Conservation (phyloP, 2,329 filamentous ascomycete species). For the Pseudopyrenochaeta lycopersici region DNA sequence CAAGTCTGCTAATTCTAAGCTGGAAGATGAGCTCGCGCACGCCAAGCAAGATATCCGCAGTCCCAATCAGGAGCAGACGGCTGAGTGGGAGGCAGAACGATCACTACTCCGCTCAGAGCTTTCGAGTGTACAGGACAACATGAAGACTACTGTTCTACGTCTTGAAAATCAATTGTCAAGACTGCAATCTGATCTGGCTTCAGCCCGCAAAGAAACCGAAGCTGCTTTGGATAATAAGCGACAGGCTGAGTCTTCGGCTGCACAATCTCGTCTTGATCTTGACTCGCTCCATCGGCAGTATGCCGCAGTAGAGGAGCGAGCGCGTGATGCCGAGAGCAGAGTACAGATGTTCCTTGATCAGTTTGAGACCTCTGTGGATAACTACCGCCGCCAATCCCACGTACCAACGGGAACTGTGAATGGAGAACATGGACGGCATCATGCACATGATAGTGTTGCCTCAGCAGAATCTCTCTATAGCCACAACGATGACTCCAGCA, state of each 20-base stretch:
- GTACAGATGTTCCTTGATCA: slow-evolving; percentile 93
- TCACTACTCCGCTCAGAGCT: slow-evolving; percentile 73
- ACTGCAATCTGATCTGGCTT: slow-evolving; percentile 74
- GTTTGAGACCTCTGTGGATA: slow-evolving; percentile 92
- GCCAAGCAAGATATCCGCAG: slow-evolving; percentile 50
- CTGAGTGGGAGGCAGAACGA: slow-evolving; percentile 80
- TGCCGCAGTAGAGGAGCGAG: slow-evolving; percentile 79
- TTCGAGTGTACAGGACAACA: slow-evolving; percentile 72
- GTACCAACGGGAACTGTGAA: slow-evolving; percentile 44
- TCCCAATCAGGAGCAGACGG: slow-evolving; percentile 56
- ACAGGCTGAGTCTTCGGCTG: slow-evolving; percentile 64
- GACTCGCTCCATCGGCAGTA: slow-evolving; percentile 88
- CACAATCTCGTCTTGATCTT: slow-evolving; percentile 72
- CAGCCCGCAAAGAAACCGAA: slow-evolving; percentile 74
- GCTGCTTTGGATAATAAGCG: slow-evolving; percentile 59
- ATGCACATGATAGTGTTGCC: slow-evolving; percentile 68
- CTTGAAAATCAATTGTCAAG: slow-evolving; percentile 76
- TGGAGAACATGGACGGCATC: slow-evolving; percentile 48
- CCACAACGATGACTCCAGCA: slow-evolving; percentile 48
- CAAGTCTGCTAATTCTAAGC: slow-evolving; percentile 82
- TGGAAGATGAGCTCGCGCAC: slow-evolving; percentile 82
- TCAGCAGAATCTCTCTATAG: slow-evolving; percentile 62
- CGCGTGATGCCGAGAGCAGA: slow-evolving; percentile 89
- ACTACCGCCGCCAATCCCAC: slow-evolving; percentile 81
- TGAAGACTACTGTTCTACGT: slow-evolving; percentile 70